Evolutionary conservation across 495 filamentous ascomycete genomes (phyloP).

Genomic region (Penicillium mononematosum): DNA sequence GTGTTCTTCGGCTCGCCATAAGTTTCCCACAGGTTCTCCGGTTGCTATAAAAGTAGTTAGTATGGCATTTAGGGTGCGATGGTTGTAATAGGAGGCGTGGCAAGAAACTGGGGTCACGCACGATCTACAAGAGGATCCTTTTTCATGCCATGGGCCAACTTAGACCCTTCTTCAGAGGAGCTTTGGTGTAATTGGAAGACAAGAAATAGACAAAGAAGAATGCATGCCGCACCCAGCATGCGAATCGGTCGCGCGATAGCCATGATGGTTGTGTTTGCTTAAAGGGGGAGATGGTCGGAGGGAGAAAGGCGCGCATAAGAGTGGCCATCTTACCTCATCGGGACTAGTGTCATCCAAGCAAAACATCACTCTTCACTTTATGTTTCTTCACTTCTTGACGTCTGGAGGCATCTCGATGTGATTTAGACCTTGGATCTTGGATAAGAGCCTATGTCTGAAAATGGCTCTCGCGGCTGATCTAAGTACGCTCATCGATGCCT

Average conservation of each 20-base stretch:
- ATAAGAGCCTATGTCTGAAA: conserved; percentile 6
- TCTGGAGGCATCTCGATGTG: conserved; percentile 1
- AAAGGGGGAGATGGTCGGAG: conserved; percentile 24
- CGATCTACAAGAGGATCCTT: conserved; percentile 82
- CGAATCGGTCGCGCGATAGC: conserved; percentile 80
- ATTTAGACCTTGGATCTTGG: background rate
- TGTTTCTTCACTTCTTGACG: conserved; percentile 9
- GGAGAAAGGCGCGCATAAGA: conserved; percentile 10
- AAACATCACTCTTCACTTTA: conserved; percentile 20
- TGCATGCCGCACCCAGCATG: conserved; percentile 67
- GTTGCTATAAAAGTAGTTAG: conserved; percentile 54
- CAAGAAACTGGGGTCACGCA: conserved; percentile 42
- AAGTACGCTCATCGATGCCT: conserved; percentile 34
- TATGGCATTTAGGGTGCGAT: conserved; percentile 1
- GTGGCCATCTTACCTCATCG: conserved; percentile 30
- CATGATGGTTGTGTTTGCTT: conserved; percentile 52
- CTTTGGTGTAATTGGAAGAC: conserved; percentile 65
- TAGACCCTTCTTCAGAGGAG: conserved; percentile 37
- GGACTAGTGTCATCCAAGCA: conserved; percentile 31
- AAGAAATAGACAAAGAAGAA: conserved; percentile 71
- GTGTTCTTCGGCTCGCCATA: conserved; percentile 66
- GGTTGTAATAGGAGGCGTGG: conserved; percentile 7
- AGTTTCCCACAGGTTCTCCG: conserved; percentile 72
- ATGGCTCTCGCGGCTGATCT: conserved; percentile 52
- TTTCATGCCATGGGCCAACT: conserved; percentile 51